Evolutionary conservation across 345 rosid species (phyloP).

Genomic region (Tarenaya hassleriana): DNA sequence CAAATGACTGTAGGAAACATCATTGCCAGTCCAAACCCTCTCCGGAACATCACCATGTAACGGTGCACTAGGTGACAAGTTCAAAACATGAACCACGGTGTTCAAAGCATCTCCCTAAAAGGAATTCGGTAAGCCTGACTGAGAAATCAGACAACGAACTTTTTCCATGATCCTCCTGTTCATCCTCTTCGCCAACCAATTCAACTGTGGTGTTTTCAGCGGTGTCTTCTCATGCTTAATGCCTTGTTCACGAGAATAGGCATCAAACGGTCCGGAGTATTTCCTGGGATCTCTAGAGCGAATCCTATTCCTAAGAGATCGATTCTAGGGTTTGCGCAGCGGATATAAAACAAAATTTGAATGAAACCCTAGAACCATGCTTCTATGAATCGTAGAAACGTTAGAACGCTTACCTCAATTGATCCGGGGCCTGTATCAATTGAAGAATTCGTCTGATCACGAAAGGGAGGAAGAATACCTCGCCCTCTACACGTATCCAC

Average conservation of each 20-base stretch:
- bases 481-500: too few species aligned
- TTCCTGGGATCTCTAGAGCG: too few species aligned
- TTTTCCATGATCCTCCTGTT: not conserved
- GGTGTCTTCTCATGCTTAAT: slow-evolving; percentile 1
- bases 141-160: not conserved
- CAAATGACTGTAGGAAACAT: not conserved
- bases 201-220: slow-evolving; percentile 10
- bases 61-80: not conserved
- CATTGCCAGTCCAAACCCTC: not conserved
- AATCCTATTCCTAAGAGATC: too few species aligned
- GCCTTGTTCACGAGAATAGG: not conserved
- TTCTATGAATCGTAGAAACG: too few species aligned
- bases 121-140: not conserved
- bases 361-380: too few species aligned
- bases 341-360: too few species aligned
- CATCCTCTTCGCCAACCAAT: slow-evolving; percentile 4
- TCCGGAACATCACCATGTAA: not conserved
- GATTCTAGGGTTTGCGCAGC: too few species aligned
- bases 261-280: not conserved
- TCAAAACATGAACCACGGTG: not conserved
- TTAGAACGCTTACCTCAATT: too few species aligned
- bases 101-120: not conserved
- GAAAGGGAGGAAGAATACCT: too few species aligned
- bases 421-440: too few species aligned
- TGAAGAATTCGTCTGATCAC: too few species aligned